phyloP scores from a whole-genome alignment of 2,329 filamentous ascomycete genomes.

The Leptoxyphium fumago region DNA sequence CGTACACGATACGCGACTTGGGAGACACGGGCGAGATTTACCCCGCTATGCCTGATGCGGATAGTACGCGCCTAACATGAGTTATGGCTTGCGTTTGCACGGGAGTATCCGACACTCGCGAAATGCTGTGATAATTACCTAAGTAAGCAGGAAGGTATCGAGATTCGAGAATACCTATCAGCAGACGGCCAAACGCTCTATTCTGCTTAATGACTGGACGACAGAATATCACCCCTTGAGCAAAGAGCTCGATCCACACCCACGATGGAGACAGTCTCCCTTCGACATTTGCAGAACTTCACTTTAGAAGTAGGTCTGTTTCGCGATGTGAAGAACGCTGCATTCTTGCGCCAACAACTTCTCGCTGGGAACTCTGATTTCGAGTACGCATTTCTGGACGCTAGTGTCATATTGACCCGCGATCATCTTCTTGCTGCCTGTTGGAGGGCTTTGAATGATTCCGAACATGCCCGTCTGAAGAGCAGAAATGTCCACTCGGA shows the following conservation, averaged over 20 bases:
- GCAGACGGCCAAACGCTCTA: too few relatives aligned
- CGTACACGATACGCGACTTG: background rate
- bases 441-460: conserved; percentile 60
- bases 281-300: conserved; percentile 56
- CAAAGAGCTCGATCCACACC: background rate
- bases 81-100: too few relatives aligned
- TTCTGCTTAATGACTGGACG: too few relatives aligned
- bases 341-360: conserved; percentile 67
- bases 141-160: too few relatives aligned
- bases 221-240: too few relatives aligned
- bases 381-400: conserved; percentile 90
- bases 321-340: conserved; percentile 58
- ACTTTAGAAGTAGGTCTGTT: conserved; percentile 64
- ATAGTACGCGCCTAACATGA: too few relatives aligned
- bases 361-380: conserved; percentile 71
- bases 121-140: too few relatives aligned
- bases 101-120: too few relatives aligned
- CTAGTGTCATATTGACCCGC: conserved; percentile 57
- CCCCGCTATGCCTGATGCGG: background rate
- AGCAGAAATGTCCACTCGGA: conserved; percentile 83
- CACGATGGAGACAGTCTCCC: conserved; percentile 47
- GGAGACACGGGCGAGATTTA: background rate
- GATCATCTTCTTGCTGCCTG: conserved; percentile 60
- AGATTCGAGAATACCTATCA: too few relatives aligned
- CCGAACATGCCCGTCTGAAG: conserved; percentile 47